These are phyloP conservation scores for Primulina tabacum DNA, from an alignment of 257 asterid genomes.

Conservation along the genomic window DNA sequence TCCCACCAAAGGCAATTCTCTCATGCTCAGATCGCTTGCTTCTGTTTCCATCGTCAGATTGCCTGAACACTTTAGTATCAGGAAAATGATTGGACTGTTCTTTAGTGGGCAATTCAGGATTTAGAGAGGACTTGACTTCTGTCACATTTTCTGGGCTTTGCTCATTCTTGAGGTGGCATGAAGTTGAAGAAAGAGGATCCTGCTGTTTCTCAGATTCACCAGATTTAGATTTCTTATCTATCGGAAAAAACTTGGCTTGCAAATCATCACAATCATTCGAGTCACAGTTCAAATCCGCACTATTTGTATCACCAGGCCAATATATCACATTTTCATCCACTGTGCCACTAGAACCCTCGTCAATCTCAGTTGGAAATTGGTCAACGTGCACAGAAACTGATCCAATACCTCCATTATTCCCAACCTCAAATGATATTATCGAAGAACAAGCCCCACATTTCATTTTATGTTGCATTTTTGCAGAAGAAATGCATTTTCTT, in stretches of 20 bases:
- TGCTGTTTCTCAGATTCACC: constrained; percentile 41
- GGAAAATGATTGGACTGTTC: constrained; percentile 24
- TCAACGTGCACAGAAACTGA: constrained; percentile 50
- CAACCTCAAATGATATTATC: constrained; percentile 53
- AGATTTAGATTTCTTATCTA: constrained; percentile 43
- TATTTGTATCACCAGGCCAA: constrained; percentile 39
- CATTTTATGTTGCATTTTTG: constrained; percentile 44
- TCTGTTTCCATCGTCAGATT: constrained; percentile 42
- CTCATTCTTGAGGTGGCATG: constrained; percentile 49
- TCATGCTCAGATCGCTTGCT: constrained; percentile 49
- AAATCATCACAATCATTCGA: constrained; percentile 35
- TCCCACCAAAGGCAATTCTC: constrained; percentile 35
- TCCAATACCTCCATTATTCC: constrained; percentile 42
- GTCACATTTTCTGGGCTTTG: constrained; percentile 38
- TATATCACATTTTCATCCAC: constrained; percentile 45
- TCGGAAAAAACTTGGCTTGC: constrained; percentile 27
- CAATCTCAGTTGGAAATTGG: constrained; percentile 45
- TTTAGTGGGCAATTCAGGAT: constrained; percentile 35
- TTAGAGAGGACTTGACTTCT: constrained; percentile 25
- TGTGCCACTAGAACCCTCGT: constrained; percentile 45
- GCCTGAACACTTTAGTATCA: constrained; percentile 25
- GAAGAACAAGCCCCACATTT: constrained; percentile 94
- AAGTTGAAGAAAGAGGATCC: constrained; percentile 46
- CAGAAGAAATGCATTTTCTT: constrained; percentile 41
- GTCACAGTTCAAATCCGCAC: constrained; percentile 32